Conservation (phyloP, 495 filamentous ascomycete genomes). For the Saxophila tyrrhenica region DNA sequence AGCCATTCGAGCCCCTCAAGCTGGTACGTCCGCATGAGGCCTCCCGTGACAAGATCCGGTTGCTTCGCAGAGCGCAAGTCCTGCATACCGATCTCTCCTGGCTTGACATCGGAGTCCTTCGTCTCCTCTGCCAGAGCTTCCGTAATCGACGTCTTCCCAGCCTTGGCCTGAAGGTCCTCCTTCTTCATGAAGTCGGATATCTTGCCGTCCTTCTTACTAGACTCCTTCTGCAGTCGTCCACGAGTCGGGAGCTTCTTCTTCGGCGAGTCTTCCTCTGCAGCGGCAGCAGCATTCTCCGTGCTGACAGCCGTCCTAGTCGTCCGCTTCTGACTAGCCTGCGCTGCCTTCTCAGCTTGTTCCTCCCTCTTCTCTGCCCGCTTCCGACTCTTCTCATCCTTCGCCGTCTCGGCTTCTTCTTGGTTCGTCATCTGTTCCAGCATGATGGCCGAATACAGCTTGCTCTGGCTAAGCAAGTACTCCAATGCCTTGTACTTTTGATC, state of each 20-base stretch:
- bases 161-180: constrained; percentile 41
- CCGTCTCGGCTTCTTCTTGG: constrained; percentile 45
- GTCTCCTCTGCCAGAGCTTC: constrained; percentile 46
- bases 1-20: constrained; percentile 92
- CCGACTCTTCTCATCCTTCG: constrained; percentile 36
- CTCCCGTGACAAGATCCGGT: constrained; percentile 71
- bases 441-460: constrained; percentile 39
- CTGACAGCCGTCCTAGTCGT: constrained; percentile 21
- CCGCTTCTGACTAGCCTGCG: constrained; percentile 26
- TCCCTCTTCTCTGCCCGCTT: constrained; percentile 31
- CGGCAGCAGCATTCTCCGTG: constrained; percentile 7
- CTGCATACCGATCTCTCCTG: constrained; percentile 59
- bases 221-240: constrained; percentile 21
- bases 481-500: constrained; percentile 40
- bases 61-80: constrained; percentile 71
- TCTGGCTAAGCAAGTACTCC: constrained; percentile 36
- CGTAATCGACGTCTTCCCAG: constrained; percentile 40
- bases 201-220: constrained; percentile 28
- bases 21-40: constrained; percentile 88
- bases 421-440: constrained; percentile 54
- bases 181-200: constrained; percentile 51
- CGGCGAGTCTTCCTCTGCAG: constrained; percentile 3
- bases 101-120: constrained; percentile 45
- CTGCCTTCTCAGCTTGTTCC: constrained; percentile 30
- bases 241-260: constrained; percentile 14